Percentiles rank a stretch among this genome's conserved stretches.
phyloP scores from a whole-genome alignment of 1,139 yeast species.

The Pichia sp. region DNA sequence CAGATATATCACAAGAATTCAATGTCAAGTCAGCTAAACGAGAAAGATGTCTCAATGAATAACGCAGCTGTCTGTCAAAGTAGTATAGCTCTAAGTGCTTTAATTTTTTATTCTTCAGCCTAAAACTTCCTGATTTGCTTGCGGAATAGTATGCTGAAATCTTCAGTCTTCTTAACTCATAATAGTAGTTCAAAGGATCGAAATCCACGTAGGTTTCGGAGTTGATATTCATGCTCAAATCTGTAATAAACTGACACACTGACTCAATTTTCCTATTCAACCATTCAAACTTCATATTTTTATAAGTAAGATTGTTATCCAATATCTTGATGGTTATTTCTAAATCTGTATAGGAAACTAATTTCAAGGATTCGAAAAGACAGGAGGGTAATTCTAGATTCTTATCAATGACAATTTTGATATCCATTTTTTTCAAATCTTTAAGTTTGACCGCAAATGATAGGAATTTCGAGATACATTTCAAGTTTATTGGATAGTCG shows the following conservation, averaged over 20 bases:
- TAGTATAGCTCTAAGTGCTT: slow-evolving; percentile 9
- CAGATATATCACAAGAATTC: slow-evolving; percentile 12
- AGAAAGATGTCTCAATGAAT: slow-evolving; percentile 5
- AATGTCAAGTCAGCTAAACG: slow-evolving; percentile 2
- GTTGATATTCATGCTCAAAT: slow-evolving; percentile 8
- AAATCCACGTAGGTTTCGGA: slow-evolving; percentile 9
- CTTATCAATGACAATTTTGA: slow-evolving; percentile 7
- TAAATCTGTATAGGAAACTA: neutral
- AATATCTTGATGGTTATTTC: slow-evolving; percentile 4
- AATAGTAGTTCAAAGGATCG: neutral
- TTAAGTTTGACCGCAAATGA: slow-evolving; percentile 6
- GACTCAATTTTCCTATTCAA: slow-evolving; percentile 1
- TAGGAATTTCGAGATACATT: slow-evolving; percentile 3
- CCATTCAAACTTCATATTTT: slow-evolving; percentile 13
- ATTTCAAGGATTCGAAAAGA: slow-evolving; percentile 2
- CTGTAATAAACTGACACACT: slow-evolving; percentile 4
- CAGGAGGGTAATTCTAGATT: slow-evolving; percentile 6
- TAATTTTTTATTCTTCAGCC: slow-evolving; percentile 2
- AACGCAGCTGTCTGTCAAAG: slow-evolving; percentile 7
- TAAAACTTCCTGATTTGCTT: slow-evolving; percentile 7
- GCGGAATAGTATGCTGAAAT: slow-evolving; percentile 8
- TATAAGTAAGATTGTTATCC: slow-evolving; percentile 10
- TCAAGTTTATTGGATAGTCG: slow-evolving; percentile 8
- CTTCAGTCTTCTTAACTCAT: slow-evolving; percentile 1
- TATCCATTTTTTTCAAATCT: neutral